Base-by-base conservation (phyloP, 176 grass and related monocot genomes). In the Ampelocalamus luodianensis region DNA sequence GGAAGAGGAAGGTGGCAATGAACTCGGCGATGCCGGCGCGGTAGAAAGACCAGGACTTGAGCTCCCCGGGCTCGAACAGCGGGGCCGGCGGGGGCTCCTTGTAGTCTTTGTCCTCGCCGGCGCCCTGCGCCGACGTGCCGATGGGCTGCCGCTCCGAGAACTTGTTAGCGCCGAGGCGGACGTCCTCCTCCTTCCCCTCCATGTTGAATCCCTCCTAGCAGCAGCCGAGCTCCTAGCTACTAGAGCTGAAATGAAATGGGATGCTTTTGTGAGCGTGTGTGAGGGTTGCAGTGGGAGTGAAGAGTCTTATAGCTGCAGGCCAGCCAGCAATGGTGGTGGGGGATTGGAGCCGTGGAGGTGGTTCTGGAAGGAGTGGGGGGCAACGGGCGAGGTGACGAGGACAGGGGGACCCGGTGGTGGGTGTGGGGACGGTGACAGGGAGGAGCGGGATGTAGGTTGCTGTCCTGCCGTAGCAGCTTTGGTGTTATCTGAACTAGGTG, bases 1-100 rank as follows among this genome's bases (percentile, higher is more conserved):
- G 93, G 88, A 97, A 97, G 74, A 97, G 95, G 83, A 97, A 97
- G 68, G 90, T 97, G 86, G 92, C 92, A 27, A 91, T 85, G 74
- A 97, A 97, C 95, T 98, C 96, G 67, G 96, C 93, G 61, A 98
- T 98, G 45, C 96, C 96, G 4, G 96, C 96, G 74, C 96, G 91
- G 92, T 94, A 97, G 88, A 97, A 97, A 14, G 94, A 97, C 94
- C 94, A 97, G 2, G 94, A 97, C 79, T 88, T 94, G 85, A 97
- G 90, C 85, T 97, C 94, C 34, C 92, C 92, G 10, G 92, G 94
- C 85, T 94, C 94, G 51, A 97, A 94, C 20, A 97, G 61, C 13
- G 94, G 92, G 26, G 90, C 94, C 26, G 92, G 92, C 5, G 94
- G 94, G 6, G 83, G 86, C 71, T 97, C 94, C 90, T 90, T 92